Conservation (phyloP, 495 filamentous ascomycete species). For the Hyaloscypha hepaticicola region DNA sequence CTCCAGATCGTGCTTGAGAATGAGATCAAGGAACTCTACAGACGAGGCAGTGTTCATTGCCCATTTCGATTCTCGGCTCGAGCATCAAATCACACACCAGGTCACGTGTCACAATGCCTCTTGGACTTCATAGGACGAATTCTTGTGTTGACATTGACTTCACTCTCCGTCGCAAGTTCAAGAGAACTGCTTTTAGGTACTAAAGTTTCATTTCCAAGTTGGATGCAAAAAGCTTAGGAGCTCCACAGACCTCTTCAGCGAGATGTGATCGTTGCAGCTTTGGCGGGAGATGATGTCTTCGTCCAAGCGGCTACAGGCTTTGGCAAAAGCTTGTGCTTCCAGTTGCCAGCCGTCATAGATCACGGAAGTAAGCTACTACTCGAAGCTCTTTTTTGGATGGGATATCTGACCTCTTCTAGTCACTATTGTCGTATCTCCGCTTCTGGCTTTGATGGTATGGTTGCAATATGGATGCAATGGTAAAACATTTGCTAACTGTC, state of each 20-base stretch:
- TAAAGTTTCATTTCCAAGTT: neutral
- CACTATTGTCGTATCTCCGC: constrained; percentile 86
- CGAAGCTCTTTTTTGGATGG: neutral
- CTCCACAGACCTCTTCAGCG: constrained; percentile 70
- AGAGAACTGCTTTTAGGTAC: constrained; percentile 73
- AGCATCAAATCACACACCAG: neutral
- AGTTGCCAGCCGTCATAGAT: constrained; percentile 84
- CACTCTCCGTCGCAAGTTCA: constrained; percentile 78
- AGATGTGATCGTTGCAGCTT: constrained; percentile 78
- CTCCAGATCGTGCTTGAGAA: neutral
- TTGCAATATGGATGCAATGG: neutral
- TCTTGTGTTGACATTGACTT: constrained; percentile 75
- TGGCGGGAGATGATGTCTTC: constrained; percentile 88
- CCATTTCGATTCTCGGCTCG: neutral
- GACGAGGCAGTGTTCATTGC: neutral
- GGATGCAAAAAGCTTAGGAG: constrained; percentile 9
- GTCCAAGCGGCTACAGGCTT: constrained; percentile 96
- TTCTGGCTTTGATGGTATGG: constrained; percentile 85
- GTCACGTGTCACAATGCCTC: constrained; percentile 20
- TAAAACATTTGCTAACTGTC: constrained; percentile 7
- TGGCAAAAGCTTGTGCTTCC: constrained; percentile 93
- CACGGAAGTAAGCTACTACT: constrained; percentile 63
- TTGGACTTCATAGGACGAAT: constrained; percentile 35
- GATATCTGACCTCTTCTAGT: constrained; percentile 44
- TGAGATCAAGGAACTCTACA: neutral